Evolutionary conservation across 257 asterid genomes (phyloP).

Genomic region (Lycium barbarum): DNA sequence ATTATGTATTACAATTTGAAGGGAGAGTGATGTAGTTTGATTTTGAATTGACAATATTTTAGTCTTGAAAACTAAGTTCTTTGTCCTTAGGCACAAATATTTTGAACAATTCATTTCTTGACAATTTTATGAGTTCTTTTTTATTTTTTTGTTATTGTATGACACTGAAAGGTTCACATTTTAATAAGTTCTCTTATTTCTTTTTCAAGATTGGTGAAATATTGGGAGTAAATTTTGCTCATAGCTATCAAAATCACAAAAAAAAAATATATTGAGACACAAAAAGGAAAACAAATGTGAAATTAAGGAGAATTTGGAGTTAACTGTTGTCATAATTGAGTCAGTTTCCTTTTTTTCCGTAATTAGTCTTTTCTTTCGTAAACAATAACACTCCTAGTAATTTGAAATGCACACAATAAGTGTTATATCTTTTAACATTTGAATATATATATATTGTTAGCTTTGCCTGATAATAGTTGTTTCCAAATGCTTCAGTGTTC

Average conservation of each 20-base stretch:
- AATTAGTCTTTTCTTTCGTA: too few species aligned
- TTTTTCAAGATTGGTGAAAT: not conserved
- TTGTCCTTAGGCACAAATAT: not conserved
- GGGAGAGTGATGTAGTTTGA: not conserved
- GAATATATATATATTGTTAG: too few species aligned
- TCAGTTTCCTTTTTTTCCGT: too few species aligned
- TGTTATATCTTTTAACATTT: not conserved
- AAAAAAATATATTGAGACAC: not conserved
- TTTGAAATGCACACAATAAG: not conserved
- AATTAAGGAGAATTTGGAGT: not conserved
- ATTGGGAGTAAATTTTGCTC: not conserved
- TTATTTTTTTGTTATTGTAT: too few species aligned
- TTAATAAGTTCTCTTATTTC: not conserved
- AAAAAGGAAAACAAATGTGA: not conserved
- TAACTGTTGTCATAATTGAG: too few species aligned
- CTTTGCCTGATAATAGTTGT: too few species aligned
- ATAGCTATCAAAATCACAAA: not conserved
- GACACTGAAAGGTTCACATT: not conserved
- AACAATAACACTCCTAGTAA: too few species aligned
- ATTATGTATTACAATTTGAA: not conserved
- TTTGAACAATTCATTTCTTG: not conserved
- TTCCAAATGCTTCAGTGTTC: too few species aligned
- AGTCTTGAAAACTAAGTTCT: not conserved
- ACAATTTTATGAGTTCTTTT: too few species aligned
- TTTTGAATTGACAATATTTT: not conserved